These are phyloP conservation scores for Berberis vulgaris DNA, from an alignment of 164 flowering plant genomes.

Conservation along the genomic window DNA sequence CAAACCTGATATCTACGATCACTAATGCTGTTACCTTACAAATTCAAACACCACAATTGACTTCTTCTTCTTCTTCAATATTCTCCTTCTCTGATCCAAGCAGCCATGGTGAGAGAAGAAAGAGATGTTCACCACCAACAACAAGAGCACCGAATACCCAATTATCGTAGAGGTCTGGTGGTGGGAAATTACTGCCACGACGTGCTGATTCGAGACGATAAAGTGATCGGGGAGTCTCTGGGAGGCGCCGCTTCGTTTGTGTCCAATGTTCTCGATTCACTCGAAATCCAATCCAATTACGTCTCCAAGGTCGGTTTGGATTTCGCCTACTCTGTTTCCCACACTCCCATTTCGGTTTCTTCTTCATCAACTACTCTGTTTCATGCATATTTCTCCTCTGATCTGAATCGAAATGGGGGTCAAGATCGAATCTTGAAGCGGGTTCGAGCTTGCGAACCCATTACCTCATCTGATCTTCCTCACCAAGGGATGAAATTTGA, in stretches of 20 bases:
- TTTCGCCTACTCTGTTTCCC: slow-evolving; percentile 43
- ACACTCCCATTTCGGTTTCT: slow-evolving; percentile 13
- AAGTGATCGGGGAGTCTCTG: slow-evolving; percentile 58
- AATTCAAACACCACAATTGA: neutral
- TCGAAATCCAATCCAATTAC: slow-evolving; percentile 35
- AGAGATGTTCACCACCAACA: neutral
- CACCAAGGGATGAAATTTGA: slow-evolving; percentile 20
- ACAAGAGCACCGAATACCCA: slow-evolving; percentile 1
- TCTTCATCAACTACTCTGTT: slow-evolving; percentile 30
- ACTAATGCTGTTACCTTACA: too few relatives aligned
- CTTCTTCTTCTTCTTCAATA: neutral
- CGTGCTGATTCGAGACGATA: slow-evolving; percentile 52
- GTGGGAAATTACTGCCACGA: slow-evolving; percentile 97
- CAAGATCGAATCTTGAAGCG: slow-evolving; percentile 58
- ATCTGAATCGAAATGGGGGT: slow-evolving; percentile 10
- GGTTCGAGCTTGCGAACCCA: slow-evolving; percentile 56
- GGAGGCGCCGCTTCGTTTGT: slow-evolving; percentile 94
- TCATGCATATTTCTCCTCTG: slow-evolving; percentile 54
- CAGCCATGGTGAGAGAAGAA: slow-evolving; percentile 7
- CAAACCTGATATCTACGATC: too few relatives aligned
- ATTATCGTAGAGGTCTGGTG: slow-evolving; percentile 33
- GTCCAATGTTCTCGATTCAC: slow-evolving; percentile 51
- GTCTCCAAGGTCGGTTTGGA: slow-evolving; percentile 74
- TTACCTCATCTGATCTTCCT: slow-evolving; percentile 55
- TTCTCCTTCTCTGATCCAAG: neutral